Base-by-base conservation (phyloP, 1,284 basidiomycete species). In the Athelia sp. region DNA sequence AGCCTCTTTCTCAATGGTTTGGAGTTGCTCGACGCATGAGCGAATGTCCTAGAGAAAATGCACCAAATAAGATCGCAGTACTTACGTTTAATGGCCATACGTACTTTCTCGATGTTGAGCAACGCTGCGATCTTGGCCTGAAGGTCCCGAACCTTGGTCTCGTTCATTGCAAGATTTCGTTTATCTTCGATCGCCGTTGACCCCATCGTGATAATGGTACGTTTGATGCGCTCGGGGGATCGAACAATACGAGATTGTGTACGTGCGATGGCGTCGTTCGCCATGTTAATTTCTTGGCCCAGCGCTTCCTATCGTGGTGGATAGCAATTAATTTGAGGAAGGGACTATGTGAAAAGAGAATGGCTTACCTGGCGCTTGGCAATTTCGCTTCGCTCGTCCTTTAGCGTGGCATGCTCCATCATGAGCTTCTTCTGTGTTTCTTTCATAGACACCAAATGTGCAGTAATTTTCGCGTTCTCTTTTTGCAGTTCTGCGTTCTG, bases 171-270 rank as follows among this genome's bases (percentile, higher is more conserved):
- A 14, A 88, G 72, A 0, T 73, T 73, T 50, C 75, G 78, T 68
- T 87, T 80, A 57, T 86, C 78, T 56, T 84, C 78, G 50, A 75
- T 63, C 0, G 78, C 79, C 0, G 76, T 80, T 9, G 68, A 61
- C 3, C 77, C 75, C 87, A 93, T 91, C 22, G 79, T 76, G 14
- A 75, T 67, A 52, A 95, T 93, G 42, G 82, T 85, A 49, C 84
- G 81, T 62, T 84, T 86, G 58, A 93, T 86, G 32, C 92, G 78
- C 43, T 95, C 91, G 0, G 91, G 91, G 0, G 90, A 92, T 58
- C 90, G 89, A 1, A 95, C 90, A 51, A 95, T 85, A 24, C 90
- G 81, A 11, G 80, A 71, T 45, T 81, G 76, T 0, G 82, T 81
- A 42, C 82, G 76, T 9, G 71, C 66, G 50, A 87, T 82, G 38